Percentiles rank a stretch among this genome's conserved stretches.
Evolutionary conservation across 2,329 filamentous ascomycete species (phyloP).

Genomic region (Metarhizium robertsii): DNA sequence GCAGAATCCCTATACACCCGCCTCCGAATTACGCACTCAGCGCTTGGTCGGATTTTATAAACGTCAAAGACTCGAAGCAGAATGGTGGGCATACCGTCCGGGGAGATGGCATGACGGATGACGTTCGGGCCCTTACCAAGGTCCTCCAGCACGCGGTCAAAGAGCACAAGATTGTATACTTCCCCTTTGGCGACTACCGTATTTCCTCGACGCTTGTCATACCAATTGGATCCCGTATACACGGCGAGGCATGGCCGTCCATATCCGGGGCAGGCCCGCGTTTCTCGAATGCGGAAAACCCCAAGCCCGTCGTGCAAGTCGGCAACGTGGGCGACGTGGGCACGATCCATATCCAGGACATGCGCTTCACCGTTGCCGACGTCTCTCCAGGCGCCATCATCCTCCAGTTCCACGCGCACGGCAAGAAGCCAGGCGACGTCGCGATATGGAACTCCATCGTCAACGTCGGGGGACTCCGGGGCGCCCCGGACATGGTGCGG

Average conservation of each 20-base stretch:
- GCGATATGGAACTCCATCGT: constrained; percentile 38
- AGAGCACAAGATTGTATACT: neutral
- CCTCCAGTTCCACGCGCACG: constrained; percentile 28
- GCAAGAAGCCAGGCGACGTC: constrained; percentile 35
- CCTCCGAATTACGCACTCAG: no score
- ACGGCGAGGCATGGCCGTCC: neutral
- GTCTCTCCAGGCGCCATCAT: constrained; percentile 29
- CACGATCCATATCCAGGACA: constrained; percentile 39
- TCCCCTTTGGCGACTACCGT: neutral
- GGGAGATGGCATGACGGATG: neutral
- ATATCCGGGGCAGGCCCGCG: neutral
- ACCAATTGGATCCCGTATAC: neutral
- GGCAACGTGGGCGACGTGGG: constrained; percentile 41
- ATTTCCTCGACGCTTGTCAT: neutral
- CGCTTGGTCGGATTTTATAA: no score
- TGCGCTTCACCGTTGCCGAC: constrained; percentile 41
- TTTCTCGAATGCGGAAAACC: neutral
- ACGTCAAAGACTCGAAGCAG: no score
- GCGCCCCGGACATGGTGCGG: constrained; percentile 22
- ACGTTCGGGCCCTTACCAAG: neutral
- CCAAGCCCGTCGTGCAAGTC: constrained; percentile 16
- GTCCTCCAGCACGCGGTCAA: neutral
- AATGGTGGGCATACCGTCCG: no score
- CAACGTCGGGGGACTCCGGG: constrained; percentile 33
- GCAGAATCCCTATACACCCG: no score